phyloP scores from a whole-genome alignment of 176 grass and related monocot species.

The Carex cristatella region DNA sequence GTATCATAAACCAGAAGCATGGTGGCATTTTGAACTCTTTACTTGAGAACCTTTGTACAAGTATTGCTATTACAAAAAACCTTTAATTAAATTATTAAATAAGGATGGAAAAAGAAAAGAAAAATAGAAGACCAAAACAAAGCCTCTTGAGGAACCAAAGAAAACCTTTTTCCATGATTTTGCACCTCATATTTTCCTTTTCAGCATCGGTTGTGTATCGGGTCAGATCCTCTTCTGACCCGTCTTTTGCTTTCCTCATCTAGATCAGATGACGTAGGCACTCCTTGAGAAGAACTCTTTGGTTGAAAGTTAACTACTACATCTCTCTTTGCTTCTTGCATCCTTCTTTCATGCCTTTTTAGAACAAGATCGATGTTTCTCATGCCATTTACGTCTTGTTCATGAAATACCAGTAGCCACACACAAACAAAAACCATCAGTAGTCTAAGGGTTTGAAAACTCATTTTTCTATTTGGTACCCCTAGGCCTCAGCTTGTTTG shows the following conservation, averaged over 20 bases:
- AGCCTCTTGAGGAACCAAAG: background rate
- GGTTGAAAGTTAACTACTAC: constrained; percentile 24
- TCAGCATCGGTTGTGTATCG: constrained; percentile 55
- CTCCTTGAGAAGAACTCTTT: background rate
- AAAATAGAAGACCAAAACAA: constrained; percentile 22
- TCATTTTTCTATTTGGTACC: constrained; percentile 29
- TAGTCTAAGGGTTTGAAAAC: constrained; percentile 25
- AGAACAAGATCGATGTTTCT: constrained; percentile 26
- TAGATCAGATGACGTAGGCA: constrained; percentile 31
- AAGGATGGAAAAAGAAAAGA: constrained; percentile 5
- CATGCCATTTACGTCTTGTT: constrained; percentile 25
- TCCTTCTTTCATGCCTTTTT: constrained; percentile 24
- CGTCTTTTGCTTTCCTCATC: constrained; percentile 45
- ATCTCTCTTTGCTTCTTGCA: constrained; percentile 21
- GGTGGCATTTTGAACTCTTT: constrained; percentile 5
- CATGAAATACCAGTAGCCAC: constrained; percentile 36
- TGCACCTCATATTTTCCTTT: constrained; percentile 4
- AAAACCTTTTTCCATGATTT: background rate
- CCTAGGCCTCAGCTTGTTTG: constrained; percentile 6
- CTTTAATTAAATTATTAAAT: constrained; percentile 25
- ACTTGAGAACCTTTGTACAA: constrained; percentile 36
- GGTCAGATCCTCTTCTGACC: constrained; percentile 54
- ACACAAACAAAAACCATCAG: constrained; percentile 42
- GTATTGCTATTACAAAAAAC: constrained; percentile 33
- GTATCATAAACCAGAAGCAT: background rate